phyloP scores from a whole-genome alignment of 768 basidiomycete species.

The Boletus sensibilis region DNA sequence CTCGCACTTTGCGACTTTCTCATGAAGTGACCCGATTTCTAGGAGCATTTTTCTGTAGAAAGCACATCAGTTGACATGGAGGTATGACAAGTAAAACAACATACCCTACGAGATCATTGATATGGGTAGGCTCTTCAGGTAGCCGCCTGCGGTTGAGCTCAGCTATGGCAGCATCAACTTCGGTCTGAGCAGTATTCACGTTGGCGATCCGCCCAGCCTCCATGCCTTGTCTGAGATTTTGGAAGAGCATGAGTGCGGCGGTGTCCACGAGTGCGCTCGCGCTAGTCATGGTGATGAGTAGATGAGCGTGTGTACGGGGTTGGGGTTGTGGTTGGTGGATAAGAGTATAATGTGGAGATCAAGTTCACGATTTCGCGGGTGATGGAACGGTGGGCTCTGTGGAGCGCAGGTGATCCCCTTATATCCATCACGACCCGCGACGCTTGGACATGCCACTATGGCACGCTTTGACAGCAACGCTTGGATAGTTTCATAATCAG shows the following conservation, averaged over 20 bases:
- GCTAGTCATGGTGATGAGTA: slow-evolving; percentile 7
- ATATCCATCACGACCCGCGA: slow-evolving; percentile 6
- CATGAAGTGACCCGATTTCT: slow-evolving; percentile 6
- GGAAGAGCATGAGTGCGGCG: slow-evolving; percentile 10
- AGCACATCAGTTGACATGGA: neutral
- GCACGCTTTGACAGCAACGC: slow-evolving; percentile 13
- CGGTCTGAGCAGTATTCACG: slow-evolving; percentile 1
- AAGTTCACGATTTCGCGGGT: neutral
- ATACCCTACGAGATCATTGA: slow-evolving; percentile 7
- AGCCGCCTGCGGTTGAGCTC: slow-evolving; percentile 1
- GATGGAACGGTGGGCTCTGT: slow-evolving; percentile 2
- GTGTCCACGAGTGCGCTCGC: neutral
- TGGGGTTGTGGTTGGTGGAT: neutral
- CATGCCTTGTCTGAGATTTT: slow-evolving; percentile 10
- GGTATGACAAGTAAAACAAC: neutral
- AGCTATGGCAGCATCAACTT: slow-evolving; percentile 12
- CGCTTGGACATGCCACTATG: slow-evolving; percentile 6
- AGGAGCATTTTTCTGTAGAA: slow-evolving; percentile 6
- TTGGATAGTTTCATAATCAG: slow-evolving; percentile 9
- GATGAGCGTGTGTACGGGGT: neutral
- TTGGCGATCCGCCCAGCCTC: slow-evolving; percentile 10
- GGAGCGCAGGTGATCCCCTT: slow-evolving; percentile 2
- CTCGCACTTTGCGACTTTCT: slow-evolving; percentile 10
- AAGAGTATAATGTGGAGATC: neutral
- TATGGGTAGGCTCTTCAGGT: neutral